Evolutionary conservation across 176 grass and related monocot species (phyloP), one percentile per base, ranked within the genome.

Genomic region (Rhynchospora pubera): DNA sequence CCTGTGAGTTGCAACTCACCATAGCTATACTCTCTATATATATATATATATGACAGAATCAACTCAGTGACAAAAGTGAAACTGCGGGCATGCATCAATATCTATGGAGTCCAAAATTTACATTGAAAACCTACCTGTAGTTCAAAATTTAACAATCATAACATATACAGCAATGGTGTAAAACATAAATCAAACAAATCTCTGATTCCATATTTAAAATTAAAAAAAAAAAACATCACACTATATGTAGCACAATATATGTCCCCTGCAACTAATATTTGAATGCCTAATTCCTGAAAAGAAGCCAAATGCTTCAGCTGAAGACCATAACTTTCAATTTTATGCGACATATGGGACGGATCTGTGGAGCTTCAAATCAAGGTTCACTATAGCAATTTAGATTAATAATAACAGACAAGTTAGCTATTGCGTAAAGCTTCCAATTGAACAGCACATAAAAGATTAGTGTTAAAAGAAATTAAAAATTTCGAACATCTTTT

Each of bases 241-340:
- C 30, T 6, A 83, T 24, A 4, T 68, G 39, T 23, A 69, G 42
- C 39, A 46, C 66, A 15, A 3, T 60, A 45, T 18, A 50, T 75
- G 26, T 45, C 76, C 32, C 50, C 26, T 48, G 44, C 42, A 80
- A 13, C 46, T 46, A 47, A 5, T 12, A 52, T 43, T 28, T 55
- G 74, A 19, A 75, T 44, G 21, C 46, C 39, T 51, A 66, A 6
- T 82, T 48, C 19, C 47, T 22, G 50, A 62, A 22, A 22, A 51
- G 44, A 78, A 43, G 61, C 45, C 14, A 79, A 48, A 84, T 46
- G 23, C 23, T 79, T 59, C 68, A 87, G 50, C 86, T 61, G 55
- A 87, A 87, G 60, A 82, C 57, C 69, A 87, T 72, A 21, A 84
- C 70, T 61, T 51, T 79, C 5, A 67, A 30, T 34, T 64, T 83